phyloP scores from a whole-genome alignment of 352 stramenopile genomes.

The Elongisporangium senticosum region DNA sequence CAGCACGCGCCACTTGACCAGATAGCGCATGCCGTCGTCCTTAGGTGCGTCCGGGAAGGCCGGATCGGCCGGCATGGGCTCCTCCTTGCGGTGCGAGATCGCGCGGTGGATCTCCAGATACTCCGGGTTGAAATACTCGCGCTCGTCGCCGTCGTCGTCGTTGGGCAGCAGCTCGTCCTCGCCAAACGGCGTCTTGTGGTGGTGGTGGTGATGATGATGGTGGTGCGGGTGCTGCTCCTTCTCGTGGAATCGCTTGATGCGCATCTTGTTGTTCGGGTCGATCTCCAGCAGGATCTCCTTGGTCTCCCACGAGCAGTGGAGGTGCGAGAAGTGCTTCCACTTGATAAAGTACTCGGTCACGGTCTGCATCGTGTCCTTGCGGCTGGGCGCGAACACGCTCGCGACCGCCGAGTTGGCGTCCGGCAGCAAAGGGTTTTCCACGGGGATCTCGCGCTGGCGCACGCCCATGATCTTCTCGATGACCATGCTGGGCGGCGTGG shows the following conservation, averaged over 20 bases:
- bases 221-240: constrained; percentile 49
- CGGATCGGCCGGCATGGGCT: constrained; percentile 38
- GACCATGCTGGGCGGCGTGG: constrained; percentile 42
- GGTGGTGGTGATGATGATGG: constrained; percentile 37
- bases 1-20: constrained; percentile 86
- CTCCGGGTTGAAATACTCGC: constrained; percentile 89
- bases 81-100: constrained; percentile 70
- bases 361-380: constrained; percentile 22
- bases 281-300: constrained; percentile 68
- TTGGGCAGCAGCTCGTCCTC: constrained; percentile 30
- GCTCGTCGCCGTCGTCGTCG: constrained; percentile 32
- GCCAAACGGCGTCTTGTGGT: constrained; percentile 20
- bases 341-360: constrained; percentile 87
- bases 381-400: constrained; percentile 29
- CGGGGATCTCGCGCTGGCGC: constrained; percentile 28
- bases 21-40: constrained; percentile 84
- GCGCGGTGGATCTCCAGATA: constrained; percentile 88
- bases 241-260: constrained; percentile 85
- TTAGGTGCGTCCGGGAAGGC: constrained; percentile 55
- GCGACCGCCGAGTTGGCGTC: constrained; percentile 21
- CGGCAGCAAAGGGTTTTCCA: constrained; percentile 19
- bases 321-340: constrained; percentile 88
- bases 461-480: constrained; percentile 89
- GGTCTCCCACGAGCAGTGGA: constrained; percentile 85
- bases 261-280: constrained; percentile 82